Conservation (phyloP, 2,329 filamentous ascomycete species). For the Blastomyces emzantsi region DNA sequence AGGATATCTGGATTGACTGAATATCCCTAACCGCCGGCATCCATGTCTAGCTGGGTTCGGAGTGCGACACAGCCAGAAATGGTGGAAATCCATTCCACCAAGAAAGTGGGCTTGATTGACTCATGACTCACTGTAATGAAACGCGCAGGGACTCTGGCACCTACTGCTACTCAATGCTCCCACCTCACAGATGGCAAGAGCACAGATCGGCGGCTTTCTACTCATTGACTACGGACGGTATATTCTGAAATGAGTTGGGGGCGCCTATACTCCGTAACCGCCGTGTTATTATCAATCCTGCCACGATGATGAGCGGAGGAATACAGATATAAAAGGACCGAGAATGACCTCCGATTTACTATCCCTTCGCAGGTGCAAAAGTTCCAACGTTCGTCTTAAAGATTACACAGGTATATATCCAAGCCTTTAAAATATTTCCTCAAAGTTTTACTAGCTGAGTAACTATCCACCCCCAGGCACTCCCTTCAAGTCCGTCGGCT, state of each 20-base stretch:
- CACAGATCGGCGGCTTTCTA: no score
- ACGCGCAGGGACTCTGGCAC: background rate
- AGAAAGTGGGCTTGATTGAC: background rate
- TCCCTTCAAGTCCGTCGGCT: conserved; percentile 14
- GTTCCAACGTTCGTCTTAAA: background rate
- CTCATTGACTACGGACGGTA: background rate
- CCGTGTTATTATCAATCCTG: conserved; percentile 1
- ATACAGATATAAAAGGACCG: background rate
- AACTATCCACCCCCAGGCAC: conserved; percentile 8
- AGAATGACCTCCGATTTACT: background rate
- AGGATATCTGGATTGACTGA: no score
- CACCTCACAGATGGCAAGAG: no score
- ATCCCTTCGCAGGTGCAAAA: background rate
- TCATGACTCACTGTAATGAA: background rate
- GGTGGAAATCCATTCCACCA: background rate
- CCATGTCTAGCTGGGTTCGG: no score
- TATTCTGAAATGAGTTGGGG: background rate
- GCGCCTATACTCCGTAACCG: background rate
- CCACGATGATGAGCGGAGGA: conserved; percentile 5
- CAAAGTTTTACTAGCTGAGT: conserved; percentile 2
- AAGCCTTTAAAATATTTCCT: background rate
- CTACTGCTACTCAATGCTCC: no score
- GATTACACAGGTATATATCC: conserved; percentile 1
- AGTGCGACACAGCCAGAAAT: no score
- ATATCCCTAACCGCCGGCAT: no score